Base-by-base conservation (phyloP, 208 protist genomes). In the Leishmania arabica region DNA sequence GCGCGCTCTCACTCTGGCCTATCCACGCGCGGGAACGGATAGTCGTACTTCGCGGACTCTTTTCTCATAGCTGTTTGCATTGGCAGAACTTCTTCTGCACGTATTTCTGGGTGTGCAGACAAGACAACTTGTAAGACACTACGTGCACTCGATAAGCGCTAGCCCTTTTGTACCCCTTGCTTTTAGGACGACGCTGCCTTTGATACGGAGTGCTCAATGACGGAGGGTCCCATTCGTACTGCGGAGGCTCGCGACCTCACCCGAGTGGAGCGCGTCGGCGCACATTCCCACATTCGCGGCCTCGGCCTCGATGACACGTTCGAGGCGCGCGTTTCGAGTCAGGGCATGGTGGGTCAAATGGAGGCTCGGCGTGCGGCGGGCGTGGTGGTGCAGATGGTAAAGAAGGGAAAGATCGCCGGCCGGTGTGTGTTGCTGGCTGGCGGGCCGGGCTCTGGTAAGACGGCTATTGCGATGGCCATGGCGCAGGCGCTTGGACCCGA, bases 201-300 rank as follows among this genome's bases (percentile, higher is more conserved):
- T 40, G 5, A 27, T 34, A 68, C 31, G 31, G 13, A 34, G 42
- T n/a, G 27, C 69, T 37, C 69, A 66, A 97, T 95, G 92, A 64
- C 91, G 17, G 92, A 93, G 76, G 78, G 86, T 47, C 88, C 75
- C 6, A 95, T 98, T 83, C 95, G 94, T 19, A 96, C 95, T 13
- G 93, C 95, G 71, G 98, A 99, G 89, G 95, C 93, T n/a, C 98
- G 98, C 79, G 98, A 99, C 84, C 89, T 99, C 54, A 99, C 97
- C 21, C 92, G 98, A 31, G 97, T 99, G 45, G 98, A 99, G 91
- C 95, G 99, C 47, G 99, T 99, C 56, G 99, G 98, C 81, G 98
- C 99, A 8, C 99, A 99, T 87, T 99, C 99, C 15, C 99, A 99
- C 94, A 99, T 99, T 92, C 96, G 98, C 75, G 99, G 99, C 31